Evolutionary conservation across 2,329 filamentous ascomycete genomes (phyloP).

Genomic region (Alternaria solani): DNA sequence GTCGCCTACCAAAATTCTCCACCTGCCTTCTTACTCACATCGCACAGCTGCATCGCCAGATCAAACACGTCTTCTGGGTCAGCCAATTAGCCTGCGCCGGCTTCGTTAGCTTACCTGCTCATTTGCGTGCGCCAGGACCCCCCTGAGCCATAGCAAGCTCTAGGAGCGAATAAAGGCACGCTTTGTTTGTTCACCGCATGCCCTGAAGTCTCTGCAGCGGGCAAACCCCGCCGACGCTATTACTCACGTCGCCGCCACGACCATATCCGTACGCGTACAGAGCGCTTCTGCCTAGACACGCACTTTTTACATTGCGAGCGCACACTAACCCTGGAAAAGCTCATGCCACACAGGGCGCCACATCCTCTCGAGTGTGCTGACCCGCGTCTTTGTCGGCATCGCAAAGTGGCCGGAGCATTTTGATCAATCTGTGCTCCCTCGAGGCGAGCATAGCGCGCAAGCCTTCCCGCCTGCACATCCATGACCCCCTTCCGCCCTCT

Average conservation of each 20-base stretch:
- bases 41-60: conserved; percentile 10
- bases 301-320: not conserved
- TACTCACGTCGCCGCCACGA: conserved; percentile 16
- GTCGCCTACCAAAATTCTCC: not conserved
- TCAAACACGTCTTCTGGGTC: conserved; percentile 1
- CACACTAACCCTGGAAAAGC: not conserved
- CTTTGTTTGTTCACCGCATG: conserved; percentile 19
- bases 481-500: conserved; percentile 27
- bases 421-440: conserved; percentile 11
- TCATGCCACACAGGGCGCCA: not conserved
- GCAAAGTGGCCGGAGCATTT: conserved; percentile 23
- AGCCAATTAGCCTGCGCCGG: conserved; percentile 10
- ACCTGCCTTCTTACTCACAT: not conserved
- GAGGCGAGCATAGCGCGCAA: conserved; percentile 25
- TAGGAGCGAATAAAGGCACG: conserved; percentile 8
- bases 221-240: conserved; percentile 28
- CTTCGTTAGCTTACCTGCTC: conserved; percentile 27
- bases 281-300: not conserved
- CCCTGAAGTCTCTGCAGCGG: conserved; percentile 30
- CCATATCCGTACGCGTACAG: not conserved
- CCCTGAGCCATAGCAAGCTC: conserved; percentile 13
- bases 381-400: conserved; percentile 4
- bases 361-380: not conserved
- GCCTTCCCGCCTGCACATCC: conserved; percentile 32
- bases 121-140: conserved; percentile 40